Base-by-base conservation (phyloP, 2,329 filamentous ascomycete species). In the Claviceps maximensis region DNA sequence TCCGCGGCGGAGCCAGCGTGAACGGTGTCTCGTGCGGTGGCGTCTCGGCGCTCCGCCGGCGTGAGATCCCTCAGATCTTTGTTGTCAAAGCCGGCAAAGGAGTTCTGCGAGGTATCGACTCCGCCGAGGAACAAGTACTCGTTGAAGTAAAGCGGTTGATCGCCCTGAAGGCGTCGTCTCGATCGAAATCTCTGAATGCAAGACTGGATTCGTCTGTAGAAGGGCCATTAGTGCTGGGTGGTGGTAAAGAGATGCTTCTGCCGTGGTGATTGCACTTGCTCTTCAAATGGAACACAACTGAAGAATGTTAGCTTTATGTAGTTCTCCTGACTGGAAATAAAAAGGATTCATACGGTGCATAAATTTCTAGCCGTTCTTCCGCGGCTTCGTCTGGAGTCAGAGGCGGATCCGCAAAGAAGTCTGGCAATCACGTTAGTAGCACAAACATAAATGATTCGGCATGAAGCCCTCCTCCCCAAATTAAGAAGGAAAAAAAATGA, bases 111-210 rank as follows among this genome's bases (percentile, higher is more conserved):
- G 8, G 76, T 71, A 45, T 89, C 83, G 42, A 98, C 77, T 4
- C 93, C 91, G 2, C 93, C 93, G 46, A 91, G 84, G 38, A 80
- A 76, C 54, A 97, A 78, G 63, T 93, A 95, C 58, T 86, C 87
- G 61, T 80, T 76, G 68, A 98, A 93, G 36, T 89, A 71, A 19
- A 76, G 72, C 4, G 73, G 67, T 25, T 82, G 81, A 4, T 80
- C 73, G 13, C 73, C 67, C 54, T 86, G 79, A 54, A 95, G 78
- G 58, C 87, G 89, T 33, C 90, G 85, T 47, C 83, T 86, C 38
- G 79, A 75, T 56, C 86, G 82, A 69, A 84, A 98, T 15, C 89
- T 84, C 58, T 89, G 83, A 52, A 97, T 86, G 47, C 88, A 93
- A 27, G 83, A 78, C 63, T 96, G 84, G 42, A 97, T 88, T 47